Percentiles rank a stretch among this genome's conserved stretches.
Conservation (phyloP, 495 filamentous ascomycete species). For the Penicillium robsamsonii region DNA sequence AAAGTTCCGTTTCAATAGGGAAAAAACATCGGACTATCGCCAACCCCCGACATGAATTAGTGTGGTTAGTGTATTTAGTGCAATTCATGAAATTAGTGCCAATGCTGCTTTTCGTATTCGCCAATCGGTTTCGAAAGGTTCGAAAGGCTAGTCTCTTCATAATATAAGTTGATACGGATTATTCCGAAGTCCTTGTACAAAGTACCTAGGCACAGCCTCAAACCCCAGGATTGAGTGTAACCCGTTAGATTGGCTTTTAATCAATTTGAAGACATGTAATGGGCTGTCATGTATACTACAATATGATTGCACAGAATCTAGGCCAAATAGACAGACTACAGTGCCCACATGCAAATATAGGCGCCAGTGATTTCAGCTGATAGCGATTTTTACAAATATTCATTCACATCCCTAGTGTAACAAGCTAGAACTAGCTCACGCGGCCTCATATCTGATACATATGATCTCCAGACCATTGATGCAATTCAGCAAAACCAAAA, state of each 20-base stretch:
- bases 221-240: not conserved
- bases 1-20: not conserved
- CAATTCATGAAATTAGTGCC: not conserved
- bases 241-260: not conserved
- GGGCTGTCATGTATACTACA: not conserved
- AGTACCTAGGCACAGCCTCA: not conserved
- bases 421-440: slow-evolving; percentile 1
- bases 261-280: not conserved
- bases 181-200: not conserved
- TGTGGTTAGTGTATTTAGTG: slow-evolving; percentile 1
- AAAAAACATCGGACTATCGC: slow-evolving; percentile 19
- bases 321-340: not conserved
- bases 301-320: not conserved
- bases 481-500: slow-evolving; percentile 31
- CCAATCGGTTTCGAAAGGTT: not conserved
- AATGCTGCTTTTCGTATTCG: not conserved
- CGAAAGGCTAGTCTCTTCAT: not conserved
- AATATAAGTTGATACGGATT: not conserved
- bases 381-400: slow-evolving; percentile 4
- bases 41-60: slow-evolving; percentile 14
- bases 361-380: not conserved
- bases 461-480: slow-evolving; percentile 32
- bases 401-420: slow-evolving; percentile 1
- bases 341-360: not conserved
- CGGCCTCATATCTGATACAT: slow-evolving; percentile 6